A percentile compares a stretch with the other conserved stretches of the same genome.
These are phyloP conservation scores for Sedum album DNA, from an alignment of 164 flowering plant species.

Conservation along the genomic window DNA sequence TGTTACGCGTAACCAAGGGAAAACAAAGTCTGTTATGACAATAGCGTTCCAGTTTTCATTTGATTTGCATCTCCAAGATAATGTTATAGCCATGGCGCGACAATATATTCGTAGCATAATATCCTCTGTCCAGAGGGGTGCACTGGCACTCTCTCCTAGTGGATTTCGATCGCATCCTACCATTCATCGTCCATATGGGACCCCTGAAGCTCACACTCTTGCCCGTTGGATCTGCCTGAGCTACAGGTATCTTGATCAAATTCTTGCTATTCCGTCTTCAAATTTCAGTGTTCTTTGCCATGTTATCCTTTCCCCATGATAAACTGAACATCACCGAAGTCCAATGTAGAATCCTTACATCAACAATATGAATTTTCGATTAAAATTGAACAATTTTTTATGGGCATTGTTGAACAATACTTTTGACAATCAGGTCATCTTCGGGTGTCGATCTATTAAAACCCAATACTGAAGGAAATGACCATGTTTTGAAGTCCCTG, in stretches of 20 bases:
- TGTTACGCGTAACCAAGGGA: conserved; percentile 13
- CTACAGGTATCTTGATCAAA: conserved; percentile 29
- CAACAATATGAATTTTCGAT: neutral
- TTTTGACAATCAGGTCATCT: conserved; percentile 29
- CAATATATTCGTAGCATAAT: conserved; percentile 56
- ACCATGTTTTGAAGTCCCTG: conserved; percentile 34
- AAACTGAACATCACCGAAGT: too few relatives aligned
- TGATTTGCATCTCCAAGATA: conserved; percentile 53
- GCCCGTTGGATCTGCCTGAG: conserved; percentile 61
- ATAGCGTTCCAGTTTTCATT: conserved; percentile 63
- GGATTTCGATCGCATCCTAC: conserved; percentile 23
- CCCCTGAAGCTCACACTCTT: conserved; percentile 56
- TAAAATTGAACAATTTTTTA: neutral
- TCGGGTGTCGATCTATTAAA: conserved; percentile 44
- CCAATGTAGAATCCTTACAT: neutral
- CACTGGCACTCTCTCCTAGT: conserved; percentile 57
- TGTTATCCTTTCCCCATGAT: too few relatives aligned
- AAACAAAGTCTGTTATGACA: conserved; percentile 46
- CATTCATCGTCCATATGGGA: conserved; percentile 30
- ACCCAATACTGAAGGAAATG: conserved; percentile 29
- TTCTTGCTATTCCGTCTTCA: neutral
- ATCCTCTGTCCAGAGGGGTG: conserved; percentile 61
- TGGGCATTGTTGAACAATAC: neutral
- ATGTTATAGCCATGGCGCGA: conserved; percentile 53
- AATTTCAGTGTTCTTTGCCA: neutral